These are phyloP conservation scores for Rhodamnia argentea DNA, from an alignment of 345 rosid species.

Conservation along the genomic window DNA sequence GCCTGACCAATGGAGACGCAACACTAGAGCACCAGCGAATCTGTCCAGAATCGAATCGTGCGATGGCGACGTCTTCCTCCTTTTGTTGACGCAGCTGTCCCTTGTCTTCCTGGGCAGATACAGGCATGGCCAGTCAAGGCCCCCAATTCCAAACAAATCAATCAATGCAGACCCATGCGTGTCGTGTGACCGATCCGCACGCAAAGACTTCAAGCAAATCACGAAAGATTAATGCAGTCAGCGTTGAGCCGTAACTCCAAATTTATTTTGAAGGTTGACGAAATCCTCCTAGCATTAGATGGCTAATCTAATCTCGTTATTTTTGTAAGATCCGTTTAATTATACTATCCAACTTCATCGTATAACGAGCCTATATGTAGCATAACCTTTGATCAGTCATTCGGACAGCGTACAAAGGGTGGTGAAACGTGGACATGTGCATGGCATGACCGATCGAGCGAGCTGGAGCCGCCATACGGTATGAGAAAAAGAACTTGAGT, in stretches of 20 bases:
- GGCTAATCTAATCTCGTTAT: neutral
- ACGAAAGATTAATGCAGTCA: neutral
- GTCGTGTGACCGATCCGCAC: neutral
- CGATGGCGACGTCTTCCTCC: neutral
- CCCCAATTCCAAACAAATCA: neutral
- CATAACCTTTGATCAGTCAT: neutral
- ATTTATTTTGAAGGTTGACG: neutral
- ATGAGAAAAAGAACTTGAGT: neutral
- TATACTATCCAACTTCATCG: neutral
- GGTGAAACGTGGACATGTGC: neutral
- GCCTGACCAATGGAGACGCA: neutral
- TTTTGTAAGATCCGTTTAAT: neutral
- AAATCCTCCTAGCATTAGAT: neutral
- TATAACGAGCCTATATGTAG: neutral
- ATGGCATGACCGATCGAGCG: accelerated
- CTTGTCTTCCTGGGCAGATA: neutral
- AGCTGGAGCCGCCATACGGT: neutral
- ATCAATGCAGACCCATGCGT: neutral
- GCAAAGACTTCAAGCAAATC: neutral
- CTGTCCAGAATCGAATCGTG: neutral
- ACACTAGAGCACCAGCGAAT: neutral
- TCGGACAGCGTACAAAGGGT: neutral
- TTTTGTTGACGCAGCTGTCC: neutral
- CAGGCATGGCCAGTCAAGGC: neutral
- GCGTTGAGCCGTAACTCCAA: neutral